Evolutionary conservation across 2,329 filamentous ascomycete species (phyloP), one percentile per base, ranked within the genome.

Genomic region (Scedosporium aurantiacum): DNA sequence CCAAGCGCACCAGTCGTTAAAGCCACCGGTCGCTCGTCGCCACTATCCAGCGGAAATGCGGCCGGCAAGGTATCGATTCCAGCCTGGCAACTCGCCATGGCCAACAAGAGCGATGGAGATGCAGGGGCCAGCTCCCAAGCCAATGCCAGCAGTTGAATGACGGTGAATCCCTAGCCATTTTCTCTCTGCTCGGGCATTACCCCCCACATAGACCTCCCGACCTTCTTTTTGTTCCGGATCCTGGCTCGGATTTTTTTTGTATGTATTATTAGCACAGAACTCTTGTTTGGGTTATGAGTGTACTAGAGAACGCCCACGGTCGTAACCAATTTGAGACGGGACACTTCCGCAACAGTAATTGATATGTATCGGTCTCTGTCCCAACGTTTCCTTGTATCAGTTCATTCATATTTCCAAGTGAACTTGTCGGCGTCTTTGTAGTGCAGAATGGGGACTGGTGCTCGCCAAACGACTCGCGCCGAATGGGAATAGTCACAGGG

Each of bases 81-180:
- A 4, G 83, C 88, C 4, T 92, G 89, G 89, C 89, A 92, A 74
- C 82, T 90, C 79, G 86, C 87, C 57, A 85, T 68, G 54, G 66
- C 67, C 25, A 57, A 58, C 1, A 62, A 60, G 16, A 59, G 54
- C 57, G 66, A 67, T 4, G 68, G 67, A 5, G 70, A 71, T 59
- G 64, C 67, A 14, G 68, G 60, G 14, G 62, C 60, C 60, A 64
- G 61, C 62, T 63, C 63, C 21, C 57, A 61, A 61, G n/a, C 10
- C 21, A 59, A 43, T 25, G 37, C 40, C 4, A 37, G 32, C 32
- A 37, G 32, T 14, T 37, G 32, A 37, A 37, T 37, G 32, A 37
- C 32, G 32, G 12, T 12, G 32, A 37, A 37, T 10, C 8, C 32
- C 10, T 37, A 37, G 10, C 32, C 32, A 37, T 14, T n/a, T n/a